Evolutionary conservation across 2,329 filamentous ascomycete genomes (phyloP), one percentile per base, ranked within the genome.

Genomic region (Hypoxylon sp.): DNA sequence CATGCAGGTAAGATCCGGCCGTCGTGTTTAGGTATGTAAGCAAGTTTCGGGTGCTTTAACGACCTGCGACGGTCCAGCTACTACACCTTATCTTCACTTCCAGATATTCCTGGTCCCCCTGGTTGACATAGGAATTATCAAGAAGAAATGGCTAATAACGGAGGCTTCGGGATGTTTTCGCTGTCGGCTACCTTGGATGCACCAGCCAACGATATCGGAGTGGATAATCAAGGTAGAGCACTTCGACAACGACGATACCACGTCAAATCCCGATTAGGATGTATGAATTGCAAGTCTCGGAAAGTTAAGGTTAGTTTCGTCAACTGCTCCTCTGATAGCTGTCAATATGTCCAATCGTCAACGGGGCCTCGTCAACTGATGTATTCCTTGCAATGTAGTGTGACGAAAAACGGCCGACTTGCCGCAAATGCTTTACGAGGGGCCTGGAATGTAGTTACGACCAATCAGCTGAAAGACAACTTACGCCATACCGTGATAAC

Each of bases 331-430:
- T 17, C 7, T 41, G n/a, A 7, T 41, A 41, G 19, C n/a, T n/a
- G 6, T 3, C 32, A 4, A 17, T 41, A 17, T 13, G 10, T 11
- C 17, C 37, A 8, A 41, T 8, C n/a, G 37, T 41, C 8, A 4
- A 37, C 1, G 15, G 15, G 24, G 13, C n/a, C 4, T 19, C 6
- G 24, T 46, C 30, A 24, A 24, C 34, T 58, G 13, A 44, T 28
- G 28, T 51, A 17, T 11, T 20, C 6, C 4, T 20, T 20, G 10
- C 17, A 28, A 28, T 37, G 28, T 28, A 58, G 55, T 62, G 59
- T 24, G 59, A 62, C 22, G 59, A 62, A 30, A 20, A 28, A 17
- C 59, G 59, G 24, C 59, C 59, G 24, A 44, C 48, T 19, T 62
- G 59, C 48, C 28, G 48, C 13, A 62, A 34, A 43, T 62, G 59